Evolutionary conservation across 2,329 filamentous ascomycete genomes (phyloP).

Genomic region (Tolypocladium tropicale): DNA sequence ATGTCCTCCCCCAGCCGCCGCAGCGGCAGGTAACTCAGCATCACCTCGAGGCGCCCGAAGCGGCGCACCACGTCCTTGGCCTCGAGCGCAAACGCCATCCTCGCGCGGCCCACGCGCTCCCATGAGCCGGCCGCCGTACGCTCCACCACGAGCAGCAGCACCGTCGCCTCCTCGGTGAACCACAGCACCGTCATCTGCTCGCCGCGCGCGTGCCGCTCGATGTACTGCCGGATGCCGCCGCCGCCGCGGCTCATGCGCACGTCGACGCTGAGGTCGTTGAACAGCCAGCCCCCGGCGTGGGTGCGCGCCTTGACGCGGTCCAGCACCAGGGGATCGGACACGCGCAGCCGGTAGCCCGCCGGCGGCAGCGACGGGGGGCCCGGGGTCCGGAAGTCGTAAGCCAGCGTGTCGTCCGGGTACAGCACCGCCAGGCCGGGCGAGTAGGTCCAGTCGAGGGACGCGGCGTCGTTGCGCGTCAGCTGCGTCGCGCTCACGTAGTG

Average conservation of each 20-base stretch:
- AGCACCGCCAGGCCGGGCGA: conserved; percentile 21
- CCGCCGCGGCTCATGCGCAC: conserved; percentile 19
- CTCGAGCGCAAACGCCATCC: conserved; percentile 23
- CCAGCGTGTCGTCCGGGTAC: conserved; percentile 15
- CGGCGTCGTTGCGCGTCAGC: conserved; percentile 20
- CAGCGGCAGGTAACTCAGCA: conserved; percentile 21
- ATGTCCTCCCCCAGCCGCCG: conserved; percentile 21
- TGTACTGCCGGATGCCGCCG: conserved; percentile 20
- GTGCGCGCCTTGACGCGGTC: conserved; percentile 22
- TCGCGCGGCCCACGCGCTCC: conserved; percentile 23
- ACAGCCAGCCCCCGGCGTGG: conserved; percentile 21
- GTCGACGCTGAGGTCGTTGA: conserved; percentile 24
- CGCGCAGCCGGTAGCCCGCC: conserved; percentile 17
- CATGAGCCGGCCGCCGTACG: conserved; percentile 12
- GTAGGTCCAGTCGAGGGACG: conserved; percentile 21
- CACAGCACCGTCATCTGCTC: conserved; percentile 26
- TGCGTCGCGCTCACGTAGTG: conserved; percentile 25
- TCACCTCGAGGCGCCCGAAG: conserved; percentile 18
- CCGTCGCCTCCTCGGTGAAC: conserved; percentile 22
- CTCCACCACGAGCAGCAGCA: conserved; percentile 23
- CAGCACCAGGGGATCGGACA: conserved; percentile 21
- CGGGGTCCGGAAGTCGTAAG: conserved; percentile 18
- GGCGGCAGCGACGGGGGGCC: conserved; percentile 13
- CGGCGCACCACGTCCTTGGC: conserved; percentile 19
- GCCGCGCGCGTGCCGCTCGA: conserved; percentile 21